Base-by-base conservation (phyloP, 208 protist genomes). In the Vickermania ingenoplastis region DNA sequence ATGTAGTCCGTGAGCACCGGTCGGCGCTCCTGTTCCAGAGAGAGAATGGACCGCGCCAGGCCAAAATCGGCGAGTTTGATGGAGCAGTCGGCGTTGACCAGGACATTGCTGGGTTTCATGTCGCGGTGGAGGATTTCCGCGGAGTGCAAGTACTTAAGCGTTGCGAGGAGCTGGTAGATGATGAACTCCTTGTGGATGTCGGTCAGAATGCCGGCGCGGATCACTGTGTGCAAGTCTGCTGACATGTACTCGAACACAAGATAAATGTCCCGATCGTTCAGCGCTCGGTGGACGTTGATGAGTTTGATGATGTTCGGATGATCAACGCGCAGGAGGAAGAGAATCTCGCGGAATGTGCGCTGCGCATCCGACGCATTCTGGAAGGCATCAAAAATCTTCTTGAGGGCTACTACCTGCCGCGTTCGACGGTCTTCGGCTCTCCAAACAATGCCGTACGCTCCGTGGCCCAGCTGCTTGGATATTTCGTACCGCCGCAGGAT, bases 201-300 rank as follows among this genome's bases (percentile, higher is more conserved):
- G 69, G 98, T 95, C 13, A 99, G 77, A 59, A 99, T 98, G 63
- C 95, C 97, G 24, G 97, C 92, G 50, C 95, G 85, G 53, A 99
- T 99, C 2, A 99, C 82, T 11, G 87, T 81, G 76, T 96, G 87
- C 55, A 97, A 71, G 63, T 97, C 93, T 0, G 91, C 96, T 59
- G 96, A 95, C 95, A 99, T 98, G 78, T 97, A 98, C 81, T 99
- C 96, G 62, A 99, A 99, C 4, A 98, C 91, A 11, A 99, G 77
- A 68, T 99, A 99, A 59, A 99, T 98, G 69, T 99, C 97, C 27
- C 90, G 83, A 61, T 99, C 95, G 67, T 98, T 98, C 53, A 96
- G 85, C 24, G 94, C 96, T 57, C 98, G 98, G 50, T 98, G 82
- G 0, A 99, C 97, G 61, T 98, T 93, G 28, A 97, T 77, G 24